Base-by-base conservation (phyloP, 2,329 filamentous ascomycete genomes). In the Beauveria bassiana region DNA sequence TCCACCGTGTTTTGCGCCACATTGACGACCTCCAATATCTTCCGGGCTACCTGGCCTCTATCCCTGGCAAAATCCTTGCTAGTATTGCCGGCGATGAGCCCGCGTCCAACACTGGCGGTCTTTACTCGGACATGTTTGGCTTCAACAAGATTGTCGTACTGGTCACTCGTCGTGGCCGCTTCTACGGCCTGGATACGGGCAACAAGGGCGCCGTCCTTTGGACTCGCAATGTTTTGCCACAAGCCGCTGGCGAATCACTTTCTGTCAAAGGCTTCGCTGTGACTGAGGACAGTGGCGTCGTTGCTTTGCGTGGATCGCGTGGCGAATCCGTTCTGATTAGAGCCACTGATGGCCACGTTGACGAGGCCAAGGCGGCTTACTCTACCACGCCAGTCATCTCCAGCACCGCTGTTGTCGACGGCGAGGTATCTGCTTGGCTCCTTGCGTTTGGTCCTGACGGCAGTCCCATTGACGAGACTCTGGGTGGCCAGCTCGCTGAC, bases 71-170 rank as follows among this genome's bases (percentile, higher is more conserved):
- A 26, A 75, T 97, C 16, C 69, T 92, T 3, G 82, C 82, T 64
- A 87, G 85, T 65, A 78, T 91, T 18, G 70, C 87, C 9, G 84
- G 86, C 38, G 82, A 83, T 0, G 79, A 82, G 9, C 76, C 79
- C 18, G 69, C 74, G 1, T 74, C 70, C 14, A 74, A 75, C 24
- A 71, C 72, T 22, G 73, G 77, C 31, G 78, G 79, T 7, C 77
- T 88, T n/a, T 76, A 78, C 20, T 81, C 86, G 18, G 89, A 95
- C 68, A 85, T 81, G 45, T 98, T 98, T 72, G 93, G 93, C 5
- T 93, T 97, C 74, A 88, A 90, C 72, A 96, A 96, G 74, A 78
- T 93, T 38, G 83, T 93, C 6, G 79, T 97, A 62, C 78, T 96
- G 56, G 92, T 88, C 6, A 96, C 93, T 2, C 81, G 85, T 60